phyloP scores from a whole-genome alignment of 495 filamentous ascomycete genomes.

The Usnea hakonensis region DNA sequence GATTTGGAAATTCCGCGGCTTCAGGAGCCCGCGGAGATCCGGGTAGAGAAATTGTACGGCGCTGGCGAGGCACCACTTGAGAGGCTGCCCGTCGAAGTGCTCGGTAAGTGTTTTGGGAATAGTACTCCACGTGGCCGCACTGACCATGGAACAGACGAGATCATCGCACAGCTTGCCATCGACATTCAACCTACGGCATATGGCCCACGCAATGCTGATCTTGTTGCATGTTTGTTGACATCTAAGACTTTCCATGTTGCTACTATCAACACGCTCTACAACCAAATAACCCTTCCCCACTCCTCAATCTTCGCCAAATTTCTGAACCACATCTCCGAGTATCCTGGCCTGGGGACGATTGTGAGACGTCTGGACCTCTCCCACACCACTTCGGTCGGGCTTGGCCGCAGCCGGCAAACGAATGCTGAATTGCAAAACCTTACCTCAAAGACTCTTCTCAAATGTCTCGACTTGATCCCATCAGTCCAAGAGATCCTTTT shows the following conservation, averaged over 20 bases:
- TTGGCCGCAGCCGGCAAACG: conserved; percentile 74
- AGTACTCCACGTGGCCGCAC: background rate
- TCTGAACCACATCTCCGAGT: conserved; percentile 57
- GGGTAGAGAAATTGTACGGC: conserved; percentile 25
- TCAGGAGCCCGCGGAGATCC: conserved; percentile 27
- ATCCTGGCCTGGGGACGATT: conserved; percentile 67
- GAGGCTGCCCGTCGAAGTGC: conserved; percentile 60
- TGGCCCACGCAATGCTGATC: conserved; percentile 70
- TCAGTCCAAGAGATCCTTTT: conserved; percentile 73
- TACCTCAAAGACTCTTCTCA: conserved; percentile 65
- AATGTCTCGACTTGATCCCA: conserved; percentile 68
- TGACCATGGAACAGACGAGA: conserved; percentile 47
- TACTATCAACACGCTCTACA: conserved; percentile 70
- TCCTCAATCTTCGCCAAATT: conserved; percentile 84
- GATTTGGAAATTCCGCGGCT: conserved; percentile 42
- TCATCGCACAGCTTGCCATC: conserved; percentile 66
- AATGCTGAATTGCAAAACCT: conserved; percentile 73
- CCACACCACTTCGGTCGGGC: conserved; percentile 76
- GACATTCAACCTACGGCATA: conserved; percentile 74
- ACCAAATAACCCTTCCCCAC: conserved; percentile 79
- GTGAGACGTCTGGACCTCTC: conserved; percentile 81
- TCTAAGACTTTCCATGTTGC: conserved; percentile 69
- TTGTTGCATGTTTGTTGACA: conserved; percentile 69
- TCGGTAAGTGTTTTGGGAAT: conserved; percentile 47
- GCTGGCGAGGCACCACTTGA: conserved; percentile 45